Percentiles rank a stretch among this genome's conserved stretches.
Evolutionary conservation across 306 rosid genomes (phyloP).

Genomic region (Rubus idaeus): DNA sequence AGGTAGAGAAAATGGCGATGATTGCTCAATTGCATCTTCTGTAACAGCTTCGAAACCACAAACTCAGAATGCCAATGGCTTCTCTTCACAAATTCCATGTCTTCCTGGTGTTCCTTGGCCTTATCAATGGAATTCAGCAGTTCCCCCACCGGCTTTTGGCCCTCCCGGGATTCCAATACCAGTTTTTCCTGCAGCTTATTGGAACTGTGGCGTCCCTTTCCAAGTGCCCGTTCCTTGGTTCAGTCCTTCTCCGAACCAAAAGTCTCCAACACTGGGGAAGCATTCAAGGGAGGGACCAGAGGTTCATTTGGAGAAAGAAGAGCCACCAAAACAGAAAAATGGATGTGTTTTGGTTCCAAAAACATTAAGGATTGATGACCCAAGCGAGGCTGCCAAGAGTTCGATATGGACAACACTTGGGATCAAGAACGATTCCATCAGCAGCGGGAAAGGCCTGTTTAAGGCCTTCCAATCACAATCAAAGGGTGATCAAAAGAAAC

Average conservation of each 20-base stretch:
- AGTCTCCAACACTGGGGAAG: constrained; percentile 58
- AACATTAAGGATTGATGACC: constrained; percentile 85
- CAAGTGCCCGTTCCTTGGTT: constrained; percentile 62
- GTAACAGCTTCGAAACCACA: constrained; percentile 46
- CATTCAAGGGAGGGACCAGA: constrained; percentile 65
- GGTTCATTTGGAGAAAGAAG: constrained; percentile 31
- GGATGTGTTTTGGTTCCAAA: constrained; percentile 79
- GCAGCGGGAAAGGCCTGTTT: constrained; percentile 56
- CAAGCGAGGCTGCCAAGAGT: constrained; percentile 88
- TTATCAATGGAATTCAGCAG: constrained; percentile 60
- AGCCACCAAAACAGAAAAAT: constrained; percentile 46
- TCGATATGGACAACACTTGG: constrained; percentile 95
- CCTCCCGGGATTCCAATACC: constrained; percentile 70
- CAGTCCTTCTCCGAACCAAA: constrained; percentile 42
- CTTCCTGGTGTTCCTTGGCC: constrained; percentile 86
- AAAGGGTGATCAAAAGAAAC: constrained; percentile 47
- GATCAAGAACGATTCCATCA: constrained; percentile 68
- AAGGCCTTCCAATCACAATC: constrained; percentile 70
- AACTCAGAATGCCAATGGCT: constrained; percentile 40
- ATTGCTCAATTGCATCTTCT: constrained; percentile 54
- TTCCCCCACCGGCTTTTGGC: constrained; percentile 56
- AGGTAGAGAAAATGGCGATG: constrained; percentile 55
- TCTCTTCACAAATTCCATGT: constrained; percentile 60
- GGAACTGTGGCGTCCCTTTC: constrained; percentile 70
- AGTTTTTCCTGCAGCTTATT: constrained; percentile 62